phyloP scores from a whole-genome alignment of 106 monocot genomes.

The Dendrobium nobile region DNA sequence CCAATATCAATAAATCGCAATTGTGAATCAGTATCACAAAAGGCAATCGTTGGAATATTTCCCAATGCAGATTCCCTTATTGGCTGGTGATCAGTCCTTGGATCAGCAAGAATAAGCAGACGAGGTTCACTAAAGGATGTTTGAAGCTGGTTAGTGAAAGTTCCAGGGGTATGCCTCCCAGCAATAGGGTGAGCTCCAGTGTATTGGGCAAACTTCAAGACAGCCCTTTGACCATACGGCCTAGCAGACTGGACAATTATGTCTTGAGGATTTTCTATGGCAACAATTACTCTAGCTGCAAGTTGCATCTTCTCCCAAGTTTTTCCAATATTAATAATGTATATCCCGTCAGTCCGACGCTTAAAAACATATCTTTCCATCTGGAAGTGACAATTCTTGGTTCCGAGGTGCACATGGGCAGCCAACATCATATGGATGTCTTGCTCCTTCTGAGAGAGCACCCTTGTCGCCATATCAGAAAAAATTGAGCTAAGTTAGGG shows the following conservation, averaged over 20 bases:
- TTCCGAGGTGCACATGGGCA: constrained; percentile 11
- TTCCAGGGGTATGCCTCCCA: constrained; percentile 89
- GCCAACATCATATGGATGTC: constrained; percentile 78
- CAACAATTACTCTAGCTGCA: constrained; percentile 66
- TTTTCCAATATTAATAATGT: constrained; percentile 69
- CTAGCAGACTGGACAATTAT: no score
- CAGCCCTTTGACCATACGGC: constrained; percentile 18
- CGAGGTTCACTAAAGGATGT: no score
- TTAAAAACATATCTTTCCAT: constrained; percentile 74
- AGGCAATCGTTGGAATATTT: no score
- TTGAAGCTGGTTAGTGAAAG: no score
- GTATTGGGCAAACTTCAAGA: constrained; percentile 87
- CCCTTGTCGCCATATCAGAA: constrained; percentile 9
- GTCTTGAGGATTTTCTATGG: constrained; percentile 22
- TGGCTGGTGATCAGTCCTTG: no score
- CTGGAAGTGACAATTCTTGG: constrained; percentile 79
- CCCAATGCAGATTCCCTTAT: no score
- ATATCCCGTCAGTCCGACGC: constrained; percentile 54
- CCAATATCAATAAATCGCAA: constrained; percentile 91
- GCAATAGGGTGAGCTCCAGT: constrained; percentile 92
- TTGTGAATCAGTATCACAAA: constrained; percentile 51
- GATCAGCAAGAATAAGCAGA: no score
- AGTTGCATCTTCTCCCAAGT: constrained; percentile 65
- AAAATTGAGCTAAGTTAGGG: no score
- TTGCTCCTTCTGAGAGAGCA: constrained; percentile 48